Evolutionary conservation across 768 basidiomycete genomes (phyloP).

Genomic region (Lentinus brumalis): DNA sequence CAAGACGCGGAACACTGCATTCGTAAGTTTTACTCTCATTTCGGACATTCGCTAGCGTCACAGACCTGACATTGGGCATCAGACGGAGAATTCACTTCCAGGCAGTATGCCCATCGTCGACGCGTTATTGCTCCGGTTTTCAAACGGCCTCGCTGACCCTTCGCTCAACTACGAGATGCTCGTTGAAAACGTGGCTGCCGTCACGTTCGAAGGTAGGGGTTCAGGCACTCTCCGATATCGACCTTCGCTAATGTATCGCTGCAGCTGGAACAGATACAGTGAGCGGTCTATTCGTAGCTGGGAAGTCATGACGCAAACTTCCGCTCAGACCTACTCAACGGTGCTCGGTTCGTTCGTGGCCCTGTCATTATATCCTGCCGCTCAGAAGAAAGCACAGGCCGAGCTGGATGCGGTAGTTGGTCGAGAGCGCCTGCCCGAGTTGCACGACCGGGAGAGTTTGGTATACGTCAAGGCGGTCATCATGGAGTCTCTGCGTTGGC

Average conservation of each 20-base stretch:
- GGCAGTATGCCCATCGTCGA: neutral
- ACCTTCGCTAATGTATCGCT: neutral
- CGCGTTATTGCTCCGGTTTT: neutral
- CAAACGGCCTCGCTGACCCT: neutral
- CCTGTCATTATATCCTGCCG: conserved; percentile 26
- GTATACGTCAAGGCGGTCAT: conserved; percentile 31
- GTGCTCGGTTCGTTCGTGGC: conserved; percentile 21
- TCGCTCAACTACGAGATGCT: conserved; percentile 1
- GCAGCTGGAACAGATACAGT: no score
- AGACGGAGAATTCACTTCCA: neutral
- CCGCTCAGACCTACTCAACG: conserved; percentile 17
- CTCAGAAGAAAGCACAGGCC: conserved; percentile 25
- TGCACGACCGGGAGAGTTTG: conserved; percentile 19
- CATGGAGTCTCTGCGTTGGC: conserved; percentile 33
- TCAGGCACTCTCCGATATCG: no score
- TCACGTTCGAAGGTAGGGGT: conserved; percentile 9
- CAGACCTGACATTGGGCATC: neutral
- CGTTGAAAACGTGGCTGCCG: conserved; percentile 1
- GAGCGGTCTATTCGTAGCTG: no score
- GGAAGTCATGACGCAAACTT: neutral
- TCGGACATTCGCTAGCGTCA: neutral
- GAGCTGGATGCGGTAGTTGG: conserved; percentile 32
- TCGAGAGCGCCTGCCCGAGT: conserved; percentile 20
- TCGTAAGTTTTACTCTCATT: neutral
- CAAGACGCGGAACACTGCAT: neutral